Evolutionary conservation across 768 basidiomycete species (phyloP), one percentile per base, ranked within the genome.

Genomic region (Termitomyces sp.): DNA sequence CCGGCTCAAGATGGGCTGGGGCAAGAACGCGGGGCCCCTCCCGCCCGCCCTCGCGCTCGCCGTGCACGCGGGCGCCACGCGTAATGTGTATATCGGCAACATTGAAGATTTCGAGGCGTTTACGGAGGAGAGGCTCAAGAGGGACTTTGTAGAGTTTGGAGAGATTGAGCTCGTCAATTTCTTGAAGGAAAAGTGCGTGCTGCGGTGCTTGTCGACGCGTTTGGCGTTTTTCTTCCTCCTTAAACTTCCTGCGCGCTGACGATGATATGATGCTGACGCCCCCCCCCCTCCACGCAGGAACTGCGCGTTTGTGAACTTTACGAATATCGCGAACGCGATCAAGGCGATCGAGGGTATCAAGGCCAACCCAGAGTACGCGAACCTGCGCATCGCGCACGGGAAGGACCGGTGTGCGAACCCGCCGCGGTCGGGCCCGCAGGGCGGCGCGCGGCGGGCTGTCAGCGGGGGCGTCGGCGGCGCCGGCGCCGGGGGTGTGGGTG

Each of bases 331-430:
- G 51, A 95, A 95, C 68, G 94, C 94, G 13, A 94, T 94, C 79
- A 98, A 98, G 77, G 94, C 96, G n/a, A 95, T 98, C 66, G 96
- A 98, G 57, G 89, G 87, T 8, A 83, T 97, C 73, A 96, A 96
- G 82, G 84, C 80, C 68, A 91, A 93, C 68, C 84, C 92, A 2
- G 95, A 98, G 68, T 98, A 98, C 68, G 78, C 84, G 18, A 87
- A 87, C 70, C 75, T 98, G 63, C 88, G 93, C 41, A 91, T 99
- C 58, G 88, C 94, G 16, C 94, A 95, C 72, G 94, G 95, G 59
- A 98, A 97, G 70, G 94, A 97, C 68, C 84, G 94, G 36, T 98
- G 94, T 71, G 95, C 94, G 31, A 95, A 95, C 72, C 87, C 92
- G 34, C 94, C 92, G 10, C 83, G 92, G 51, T 87, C 88, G 5